Evolutionary conservation across 495 filamentous ascomycete genomes (phyloP), one percentile per base, ranked within the genome.

Genomic region (Haplographium delicatum): DNA sequence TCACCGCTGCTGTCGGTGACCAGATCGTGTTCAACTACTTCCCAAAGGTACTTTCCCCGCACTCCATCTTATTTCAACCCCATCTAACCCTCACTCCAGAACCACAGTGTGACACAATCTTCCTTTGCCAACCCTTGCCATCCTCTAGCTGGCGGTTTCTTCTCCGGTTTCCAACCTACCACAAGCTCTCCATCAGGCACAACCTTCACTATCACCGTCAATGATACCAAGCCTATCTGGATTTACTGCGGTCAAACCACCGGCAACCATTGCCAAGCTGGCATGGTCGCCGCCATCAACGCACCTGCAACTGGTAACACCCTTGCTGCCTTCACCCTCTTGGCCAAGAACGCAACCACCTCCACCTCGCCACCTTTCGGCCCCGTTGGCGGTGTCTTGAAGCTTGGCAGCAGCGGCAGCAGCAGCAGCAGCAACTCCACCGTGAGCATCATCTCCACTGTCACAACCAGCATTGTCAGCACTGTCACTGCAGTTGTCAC

Each of bases 81-180:
- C 15, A 22, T 24, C 10, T 11, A 5, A 19, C 7, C 24, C 22
- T 20, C 23, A 11, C 25, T 18, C 11, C 22, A 60, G 53, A 81
- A 81, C 62, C 87, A 90, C 73, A 81, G 80, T 19, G 83, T 88
- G 26, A 82, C 71, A 2, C 80, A 89, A 67, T 80, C 81, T 30
- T 73, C 71, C 51, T 90, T 89, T 66, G 71, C 75, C 54, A 62
- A 73, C 42, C 85, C 87, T 1, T 91, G 87, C 69, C 44, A 53
- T 20, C 53, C 53, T 15, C 31, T 59, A 20, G 40, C 51, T n/a
- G 42, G 38, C 25, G 60, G 56, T 13, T 76, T 34, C 80, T 83
- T 49, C 63, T 79, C 58, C 52, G 57, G 40, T 35, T 61, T 58
- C 54, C 61, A 58, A 49, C 63, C 68, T 74, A 68, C 56, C 3